Conservation (phyloP, 2,329 filamentous ascomycete genomes). For the Nemania diffusa region DNA sequence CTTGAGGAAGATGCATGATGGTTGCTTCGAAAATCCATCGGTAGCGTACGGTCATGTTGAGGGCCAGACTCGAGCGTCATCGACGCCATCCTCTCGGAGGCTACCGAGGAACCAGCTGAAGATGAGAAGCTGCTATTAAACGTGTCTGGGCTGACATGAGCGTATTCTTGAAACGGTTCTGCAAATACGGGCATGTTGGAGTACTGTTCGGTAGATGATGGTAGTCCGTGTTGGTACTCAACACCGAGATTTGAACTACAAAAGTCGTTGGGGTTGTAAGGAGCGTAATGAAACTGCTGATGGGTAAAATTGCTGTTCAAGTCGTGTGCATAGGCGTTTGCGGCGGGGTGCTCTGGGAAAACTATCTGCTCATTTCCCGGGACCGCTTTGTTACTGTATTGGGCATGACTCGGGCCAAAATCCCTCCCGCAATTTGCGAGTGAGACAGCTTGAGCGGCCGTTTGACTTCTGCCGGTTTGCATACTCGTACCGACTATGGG, state of each 20-base stretch:
- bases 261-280: conserved; percentile 32
- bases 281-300: conserved; percentile 38
- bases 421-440: conserved; percentile 44
- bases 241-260: conserved; percentile 32
- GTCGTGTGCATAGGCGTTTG: conserved; percentile 43
- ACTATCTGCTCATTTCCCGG: conserved; percentile 45
- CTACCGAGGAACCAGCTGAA: conserved; percentile 41
- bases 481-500: conserved; percentile 35
- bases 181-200: conserved; percentile 39
- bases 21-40: conserved; percentile 21
- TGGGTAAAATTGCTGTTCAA: conserved; percentile 37
- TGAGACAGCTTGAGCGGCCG: conserved; percentile 47
- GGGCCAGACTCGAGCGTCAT: conserved; percentile 41
- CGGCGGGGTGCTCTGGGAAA: conserved; percentile 39
- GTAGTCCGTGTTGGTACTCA: conserved; percentile 38
- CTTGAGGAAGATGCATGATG: conserved; percentile 20
- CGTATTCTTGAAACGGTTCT: conserved; percentile 40
- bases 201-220: conserved; percentile 22
- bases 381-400: conserved; percentile 46
- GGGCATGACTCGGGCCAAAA: conserved; percentile 45
- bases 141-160: conserved; percentile 33
- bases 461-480: conserved; percentile 44
- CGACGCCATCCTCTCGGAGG: conserved; percentile 44
- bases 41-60: conserved; percentile 22
- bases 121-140: conserved; percentile 45